Conservation (phyloP, 257 asterid genomes). For the Orobanche coerulescens region DNA sequence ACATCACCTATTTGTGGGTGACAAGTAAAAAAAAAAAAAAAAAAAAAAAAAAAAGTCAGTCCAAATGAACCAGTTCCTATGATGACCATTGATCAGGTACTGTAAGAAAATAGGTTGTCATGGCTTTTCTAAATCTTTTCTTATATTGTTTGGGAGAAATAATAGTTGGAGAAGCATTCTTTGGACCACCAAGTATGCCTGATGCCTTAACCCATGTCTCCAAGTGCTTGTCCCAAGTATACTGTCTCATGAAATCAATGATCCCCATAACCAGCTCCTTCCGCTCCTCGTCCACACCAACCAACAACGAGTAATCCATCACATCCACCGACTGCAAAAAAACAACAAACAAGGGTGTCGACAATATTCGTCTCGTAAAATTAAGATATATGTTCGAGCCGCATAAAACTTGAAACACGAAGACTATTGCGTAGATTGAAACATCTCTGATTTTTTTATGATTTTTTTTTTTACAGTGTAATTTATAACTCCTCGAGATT, state of each 20-base stretch:
- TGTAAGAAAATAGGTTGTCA: constrained; percentile 81
- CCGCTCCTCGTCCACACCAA: constrained; percentile 85
- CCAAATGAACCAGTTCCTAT: background rate
- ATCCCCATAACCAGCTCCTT: constrained; percentile 85
- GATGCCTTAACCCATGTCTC: constrained; percentile 96
- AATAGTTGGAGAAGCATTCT: constrained; percentile 82
- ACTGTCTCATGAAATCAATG: constrained; percentile 92
- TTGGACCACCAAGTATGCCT: constrained; percentile 91
- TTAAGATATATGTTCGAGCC: too few species aligned
- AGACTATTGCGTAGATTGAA: too few species aligned
- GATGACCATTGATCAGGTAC: constrained; percentile 91
- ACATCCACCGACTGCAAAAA: constrained; percentile 73
- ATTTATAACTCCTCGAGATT: too few species aligned
- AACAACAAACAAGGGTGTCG: background rate
- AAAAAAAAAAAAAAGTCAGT: background rate
- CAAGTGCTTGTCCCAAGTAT: constrained; percentile 97
- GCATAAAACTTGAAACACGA: too few species aligned
- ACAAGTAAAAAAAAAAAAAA: background rate
- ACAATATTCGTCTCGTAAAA: too few species aligned
- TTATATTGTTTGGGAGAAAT: constrained; percentile 89
- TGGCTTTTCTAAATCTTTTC: constrained; percentile 93
- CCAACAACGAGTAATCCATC: constrained; percentile 93
- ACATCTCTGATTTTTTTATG: too few species aligned
- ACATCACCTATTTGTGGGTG: too few species aligned
- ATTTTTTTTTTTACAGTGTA: too few species aligned